Conservation (phyloP, 2,329 filamentous ascomycete genomes). For the Hypocrella siamensis region DNA sequence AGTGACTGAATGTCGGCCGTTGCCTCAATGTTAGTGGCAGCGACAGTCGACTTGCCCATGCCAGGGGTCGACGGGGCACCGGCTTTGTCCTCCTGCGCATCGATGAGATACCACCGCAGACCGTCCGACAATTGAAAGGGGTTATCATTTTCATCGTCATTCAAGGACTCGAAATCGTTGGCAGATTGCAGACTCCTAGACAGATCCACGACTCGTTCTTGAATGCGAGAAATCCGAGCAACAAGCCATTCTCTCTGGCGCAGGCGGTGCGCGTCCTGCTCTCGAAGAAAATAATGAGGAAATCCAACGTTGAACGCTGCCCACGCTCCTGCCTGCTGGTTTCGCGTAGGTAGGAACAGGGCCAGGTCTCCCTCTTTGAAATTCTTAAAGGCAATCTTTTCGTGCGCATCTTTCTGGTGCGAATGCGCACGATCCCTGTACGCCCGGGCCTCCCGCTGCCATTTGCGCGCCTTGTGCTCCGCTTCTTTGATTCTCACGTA, state of each 20-base stretch:
- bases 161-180: constrained; percentile 33
- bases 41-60: constrained; percentile 80
- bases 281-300: constrained; percentile 90
- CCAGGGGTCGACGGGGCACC: constrained; percentile 86
- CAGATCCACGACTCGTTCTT: constrained; percentile 85
- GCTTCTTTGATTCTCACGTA: constrained; percentile 85
- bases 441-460: constrained; percentile 72
- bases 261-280: constrained; percentile 78
- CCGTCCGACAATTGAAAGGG: constrained; percentile 94
- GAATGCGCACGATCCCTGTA: constrained; percentile 79
- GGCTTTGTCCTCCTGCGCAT: constrained; percentile 84
- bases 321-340: constrained; percentile 90
- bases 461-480: constrained; percentile 83
- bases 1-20: constrained; percentile 54
- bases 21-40: constrained; percentile 73
- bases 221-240: constrained; percentile 77
- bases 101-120: constrained; percentile 87
- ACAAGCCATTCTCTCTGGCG: constrained; percentile 74
- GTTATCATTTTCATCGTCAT: constrained; percentile 74
- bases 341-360: constrained; percentile 83
- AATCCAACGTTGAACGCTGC: constrained; percentile 97
- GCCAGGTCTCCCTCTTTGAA: constrained; percentile 96
- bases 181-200: constrained; percentile 53
- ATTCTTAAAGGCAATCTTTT: constrained; percentile 89
- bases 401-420: constrained; percentile 71